Evolutionary conservation across 2,329 filamentous ascomycete genomes (phyloP), one percentile per base, ranked within the genome.

Genomic region (Huntiella bhutanensis): DNA sequence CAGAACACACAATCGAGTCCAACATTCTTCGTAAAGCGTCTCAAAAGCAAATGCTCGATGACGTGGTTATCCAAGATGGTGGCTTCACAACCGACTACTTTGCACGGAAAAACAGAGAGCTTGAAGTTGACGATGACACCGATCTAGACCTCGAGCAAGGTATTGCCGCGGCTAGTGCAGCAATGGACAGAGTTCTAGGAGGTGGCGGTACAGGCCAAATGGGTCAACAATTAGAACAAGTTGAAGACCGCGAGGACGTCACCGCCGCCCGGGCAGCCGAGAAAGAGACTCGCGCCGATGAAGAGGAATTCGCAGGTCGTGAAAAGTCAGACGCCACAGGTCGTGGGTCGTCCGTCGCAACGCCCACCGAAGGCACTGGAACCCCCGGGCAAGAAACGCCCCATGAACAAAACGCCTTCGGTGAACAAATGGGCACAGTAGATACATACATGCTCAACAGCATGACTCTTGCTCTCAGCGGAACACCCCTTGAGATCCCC

Each of bases 61-160:
- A 98, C 52, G 85, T 98, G 5, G 87, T 98, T 48, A 98, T 98
- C 54, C 92, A 98, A 58, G 91, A 96, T 59, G 91, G 91, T 52
- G 86, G 88, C 53, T 98, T 98, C 60, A 98, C 88, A 0, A 98
- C 91, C 0, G 91, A 98, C 56, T 87, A 94, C 59, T 88, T 94
- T 62, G 86, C 86, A 55, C 85, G 80, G 55, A 74, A 77, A 51
- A 69, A 68, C 0, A 45, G 39, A 6, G 42, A 45, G 16, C 37
- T 32, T n/a, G 41, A 33, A 13, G 41, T 41, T 11, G 43, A 47
- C 16, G 44, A 49, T 3, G 49, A 51, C 13, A 42, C 46, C 3
- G 51, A 46, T 5, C 43, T 41, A n/a, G 54, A 63, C 4, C 62
- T 74, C 17, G 68, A 72, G n/a, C 72, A 77, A 53, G 69, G 68